Evolutionary conservation across 208 protist genomes (phyloP).

Genomic region (Blechomonas ayalai): DNA sequence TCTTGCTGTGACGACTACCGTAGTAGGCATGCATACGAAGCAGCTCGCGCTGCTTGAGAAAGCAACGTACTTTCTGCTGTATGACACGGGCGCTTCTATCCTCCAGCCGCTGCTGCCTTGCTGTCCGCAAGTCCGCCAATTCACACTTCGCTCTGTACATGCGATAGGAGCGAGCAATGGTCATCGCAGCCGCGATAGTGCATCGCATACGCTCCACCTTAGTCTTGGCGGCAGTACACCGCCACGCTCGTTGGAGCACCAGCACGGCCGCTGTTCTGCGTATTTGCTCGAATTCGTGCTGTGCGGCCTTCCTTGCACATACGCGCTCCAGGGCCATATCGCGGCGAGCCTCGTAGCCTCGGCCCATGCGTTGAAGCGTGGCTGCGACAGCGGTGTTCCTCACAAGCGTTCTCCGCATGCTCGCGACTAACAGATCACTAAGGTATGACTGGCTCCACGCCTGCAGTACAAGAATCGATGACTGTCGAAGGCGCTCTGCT

Average conservation of each 20-base stretch:
- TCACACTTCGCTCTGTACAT: slow-evolving; percentile 39
- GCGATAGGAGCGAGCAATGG: slow-evolving; percentile 46
- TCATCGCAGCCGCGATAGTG: slow-evolving; percentile 26
- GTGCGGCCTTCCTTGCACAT: slow-evolving; percentile 10
- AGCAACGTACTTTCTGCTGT: slow-evolving; percentile 39
- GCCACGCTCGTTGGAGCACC: slow-evolving; percentile 77
- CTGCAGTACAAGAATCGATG: slow-evolving; percentile 38
- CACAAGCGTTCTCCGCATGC: slow-evolving; percentile 37
- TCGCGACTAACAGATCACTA: slow-evolving; percentile 39
- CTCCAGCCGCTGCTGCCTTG: slow-evolving; percentile 12
- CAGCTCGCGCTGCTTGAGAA: slow-evolving; percentile 21
- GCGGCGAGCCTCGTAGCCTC: slow-evolving; percentile 34
- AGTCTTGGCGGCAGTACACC: slow-evolving; percentile 54
- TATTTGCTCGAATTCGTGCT: slow-evolving; percentile 19
- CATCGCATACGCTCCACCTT: slow-evolving; percentile 43
- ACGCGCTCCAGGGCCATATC: slow-evolving; percentile 30
- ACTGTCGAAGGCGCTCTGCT: slow-evolving; percentile 28
- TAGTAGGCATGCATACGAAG: slow-evolving; percentile 63
- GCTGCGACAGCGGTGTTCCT: slow-evolving; percentile 25
- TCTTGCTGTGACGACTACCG: slow-evolving; percentile 30
- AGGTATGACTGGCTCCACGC: slow-evolving; percentile 23
- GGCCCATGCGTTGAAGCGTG: slow-evolving; percentile 47
- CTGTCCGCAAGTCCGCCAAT: slow-evolving; percentile 34
- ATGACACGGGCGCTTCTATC: slow-evolving; percentile 40
- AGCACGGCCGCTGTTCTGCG: slow-evolving; percentile 31